These are phyloP conservation scores for Pseudozyma hubeiensis DNA, from an alignment of 1,284 basidiomycete genomes.

Conservation along the genomic window DNA sequence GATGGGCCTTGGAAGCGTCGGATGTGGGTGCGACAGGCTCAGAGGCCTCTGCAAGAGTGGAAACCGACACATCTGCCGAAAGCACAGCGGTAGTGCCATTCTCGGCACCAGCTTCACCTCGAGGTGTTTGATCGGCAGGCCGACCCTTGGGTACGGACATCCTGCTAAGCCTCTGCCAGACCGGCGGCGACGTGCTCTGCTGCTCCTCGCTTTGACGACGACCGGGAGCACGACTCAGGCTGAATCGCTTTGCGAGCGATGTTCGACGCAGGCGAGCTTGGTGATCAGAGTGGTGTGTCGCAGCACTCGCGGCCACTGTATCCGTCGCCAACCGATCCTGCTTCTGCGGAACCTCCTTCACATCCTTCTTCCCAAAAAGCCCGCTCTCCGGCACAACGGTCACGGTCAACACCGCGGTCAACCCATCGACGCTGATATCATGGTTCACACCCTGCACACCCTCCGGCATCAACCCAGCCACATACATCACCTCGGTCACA, in stretches of 20 bases:
- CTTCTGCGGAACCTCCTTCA: not conserved
- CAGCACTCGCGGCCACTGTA: too few species aligned
- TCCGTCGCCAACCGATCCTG: not conserved
- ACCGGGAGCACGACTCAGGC: not conserved
- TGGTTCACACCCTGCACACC: slow-evolving; percentile 73
- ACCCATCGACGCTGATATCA: slow-evolving; percentile 64
- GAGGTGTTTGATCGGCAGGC: not conserved
- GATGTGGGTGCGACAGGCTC: not conserved
- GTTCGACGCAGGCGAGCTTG: not conserved
- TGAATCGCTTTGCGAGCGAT: slow-evolving; percentile 16
- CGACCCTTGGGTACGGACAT: slow-evolving; percentile 13
- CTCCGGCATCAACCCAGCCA: slow-evolving; percentile 73
- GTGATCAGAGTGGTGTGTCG: not conserved
- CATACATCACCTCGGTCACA: slow-evolving; percentile 71
- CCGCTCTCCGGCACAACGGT: slow-evolving; percentile 19
- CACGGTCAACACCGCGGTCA: slow-evolving; percentile 56
- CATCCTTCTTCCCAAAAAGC: slow-evolving; percentile 9
- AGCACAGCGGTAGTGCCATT: not conserved
- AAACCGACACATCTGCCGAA: not conserved
- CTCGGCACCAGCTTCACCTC: not conserved
- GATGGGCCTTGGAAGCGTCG: slow-evolving; percentile 4
- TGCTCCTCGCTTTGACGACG: slow-evolving; percentile 13
- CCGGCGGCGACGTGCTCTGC: slow-evolving; percentile 4
- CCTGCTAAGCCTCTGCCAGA: slow-evolving; percentile 27
- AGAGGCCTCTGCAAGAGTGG: not conserved